phyloP scores from a whole-genome alignment of 106 monocot genomes.

The Xerophyta viscosa region DNA sequence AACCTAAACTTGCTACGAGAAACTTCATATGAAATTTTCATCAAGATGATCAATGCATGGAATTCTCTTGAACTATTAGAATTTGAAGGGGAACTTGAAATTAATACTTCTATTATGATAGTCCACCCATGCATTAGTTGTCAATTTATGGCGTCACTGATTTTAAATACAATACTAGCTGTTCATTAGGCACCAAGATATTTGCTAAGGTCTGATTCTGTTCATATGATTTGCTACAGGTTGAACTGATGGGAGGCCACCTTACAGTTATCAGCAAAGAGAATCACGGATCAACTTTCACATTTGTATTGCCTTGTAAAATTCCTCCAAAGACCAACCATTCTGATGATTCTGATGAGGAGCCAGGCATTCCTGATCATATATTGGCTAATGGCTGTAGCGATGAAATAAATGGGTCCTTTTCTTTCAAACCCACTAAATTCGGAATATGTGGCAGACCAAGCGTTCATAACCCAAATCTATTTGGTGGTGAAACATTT shows the following conservation, averaged over 20 bases:
- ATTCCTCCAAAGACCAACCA: conserved; percentile 25
- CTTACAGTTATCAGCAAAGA: conserved; percentile 56
- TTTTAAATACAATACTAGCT: no score
- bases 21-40: no score
- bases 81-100: no score
- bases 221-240: conserved; percentile 22
- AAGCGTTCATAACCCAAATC: conserved; percentile 11
- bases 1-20: no score
- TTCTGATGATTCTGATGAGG: conserved; percentile 46
- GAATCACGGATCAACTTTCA: conserved; percentile 56
- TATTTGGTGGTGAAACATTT: not conserved
- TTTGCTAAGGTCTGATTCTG: no score
- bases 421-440: conserved; percentile 38
- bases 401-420: conserved; percentile 34
- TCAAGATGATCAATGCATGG: no score
- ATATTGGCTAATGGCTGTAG: not conserved
- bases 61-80: no score
- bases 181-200: no score
- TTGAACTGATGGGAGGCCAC: conserved; percentile 69
- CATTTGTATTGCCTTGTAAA: conserved; percentile 60
- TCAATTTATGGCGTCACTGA: no score
- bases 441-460: conserved; percentile 14
- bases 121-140: no score
- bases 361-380: conserved; percentile 11
- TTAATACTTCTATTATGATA: no score